phyloP scores from a whole-genome alignment of 768 basidiomycete species.

The Royoungia palumana region DNA sequence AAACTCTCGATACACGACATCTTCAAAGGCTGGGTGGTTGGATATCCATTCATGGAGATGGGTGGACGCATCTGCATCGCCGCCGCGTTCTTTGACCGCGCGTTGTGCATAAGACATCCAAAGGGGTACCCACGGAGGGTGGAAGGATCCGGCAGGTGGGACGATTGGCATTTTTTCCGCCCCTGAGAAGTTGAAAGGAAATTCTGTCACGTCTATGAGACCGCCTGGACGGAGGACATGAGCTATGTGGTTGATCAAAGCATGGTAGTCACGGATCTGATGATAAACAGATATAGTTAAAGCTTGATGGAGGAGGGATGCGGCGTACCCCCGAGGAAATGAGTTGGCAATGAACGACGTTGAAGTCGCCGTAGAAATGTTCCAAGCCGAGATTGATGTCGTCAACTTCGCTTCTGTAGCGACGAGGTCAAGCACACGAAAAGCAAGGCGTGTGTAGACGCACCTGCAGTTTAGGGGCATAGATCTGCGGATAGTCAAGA shows the following conservation, averaged over 20 bases:
- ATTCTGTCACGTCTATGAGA: constrained; percentile 63
- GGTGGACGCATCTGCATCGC: constrained; percentile 58
- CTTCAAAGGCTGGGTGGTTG: constrained; percentile 55
- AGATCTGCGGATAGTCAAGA: constrained; percentile 36
- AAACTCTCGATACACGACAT: constrained; percentile 53
- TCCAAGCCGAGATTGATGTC: constrained; percentile 83
- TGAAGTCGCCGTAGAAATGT: constrained; percentile 76
- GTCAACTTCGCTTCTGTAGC: constrained; percentile 70
- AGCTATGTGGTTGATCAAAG: constrained; percentile 62
- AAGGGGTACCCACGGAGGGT: constrained; percentile 56
- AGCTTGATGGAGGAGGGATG: constrained; percentile 5
- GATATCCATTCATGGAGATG: constrained; percentile 54
- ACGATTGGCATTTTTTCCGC: constrained; percentile 42
- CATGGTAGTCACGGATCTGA: constrained; percentile 67
- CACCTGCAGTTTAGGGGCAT: constrained; percentile 75
- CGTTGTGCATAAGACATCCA: constrained; percentile 56
- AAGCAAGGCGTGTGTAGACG: constrained; percentile 8
- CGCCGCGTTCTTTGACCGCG: constrained; percentile 57
- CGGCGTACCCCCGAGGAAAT: constrained; percentile 69
- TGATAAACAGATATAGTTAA: constrained; percentile 13
- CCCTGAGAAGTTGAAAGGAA: constrained; percentile 65
- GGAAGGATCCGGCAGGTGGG: constrained; percentile 40
- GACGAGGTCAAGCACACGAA: constrained; percentile 3
- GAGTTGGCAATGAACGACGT: constrained; percentile 70
- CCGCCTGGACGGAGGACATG: constrained; percentile 69